Percentiles rank a stretch among this genome's conserved stretches.
These are phyloP conservation scores for Entoloma clypeatum DNA, from an alignment of 1,284 basidiomycete genomes.

Conservation along the genomic window DNA sequence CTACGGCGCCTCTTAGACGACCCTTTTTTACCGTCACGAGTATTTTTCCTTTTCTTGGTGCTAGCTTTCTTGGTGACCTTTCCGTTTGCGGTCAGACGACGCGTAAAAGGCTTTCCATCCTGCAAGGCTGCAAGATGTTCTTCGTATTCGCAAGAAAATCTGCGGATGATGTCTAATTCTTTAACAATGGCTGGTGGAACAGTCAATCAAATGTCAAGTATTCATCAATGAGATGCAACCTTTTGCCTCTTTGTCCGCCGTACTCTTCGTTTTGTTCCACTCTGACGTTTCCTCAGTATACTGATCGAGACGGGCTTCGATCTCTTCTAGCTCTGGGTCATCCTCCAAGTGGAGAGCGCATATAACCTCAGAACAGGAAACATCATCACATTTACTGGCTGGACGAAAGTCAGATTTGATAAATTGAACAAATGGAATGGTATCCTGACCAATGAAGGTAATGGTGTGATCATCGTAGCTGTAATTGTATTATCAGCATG, in stretches of 20 bases:
- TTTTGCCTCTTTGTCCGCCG: slow-evolving; percentile 38
- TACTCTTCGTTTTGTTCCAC: slow-evolving; percentile 40
- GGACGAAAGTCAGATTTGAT: slow-evolving; percentile 5
- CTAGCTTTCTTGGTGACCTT: slow-evolving; percentile 19
- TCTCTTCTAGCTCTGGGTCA: slow-evolving; percentile 46
- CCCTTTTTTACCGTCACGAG: slow-evolving; percentile 34
- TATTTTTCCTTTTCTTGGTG: slow-evolving; percentile 50
- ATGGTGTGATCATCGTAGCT: slow-evolving; percentile 55
- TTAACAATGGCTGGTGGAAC: slow-evolving; percentile 31
- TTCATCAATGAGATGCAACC: slow-evolving; percentile 27
- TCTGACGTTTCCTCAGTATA: slow-evolving; percentile 35
- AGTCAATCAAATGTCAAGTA: neutral
- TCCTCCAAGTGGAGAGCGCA: slow-evolving; percentile 46
- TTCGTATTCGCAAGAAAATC: slow-evolving; percentile 39
- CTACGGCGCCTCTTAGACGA: slow-evolving; percentile 43
- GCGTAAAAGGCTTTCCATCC: slow-evolving; percentile 41
- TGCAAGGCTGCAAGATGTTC: slow-evolving; percentile 46
- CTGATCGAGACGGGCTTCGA: slow-evolving; percentile 43
- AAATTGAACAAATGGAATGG: slow-evolving; percentile 3
- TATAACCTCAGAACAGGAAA: slow-evolving; percentile 59
- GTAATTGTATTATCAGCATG: slow-evolving; percentile 9
- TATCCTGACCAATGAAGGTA: slow-evolving; percentile 56
- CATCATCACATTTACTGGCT: slow-evolving; percentile 63
- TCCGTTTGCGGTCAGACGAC: slow-evolving; percentile 36
- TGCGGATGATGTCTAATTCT: slow-evolving; percentile 39